phyloP scores from a whole-genome alignment of 768 basidiomycete species.

The Rhodotorula graminis region DNA sequence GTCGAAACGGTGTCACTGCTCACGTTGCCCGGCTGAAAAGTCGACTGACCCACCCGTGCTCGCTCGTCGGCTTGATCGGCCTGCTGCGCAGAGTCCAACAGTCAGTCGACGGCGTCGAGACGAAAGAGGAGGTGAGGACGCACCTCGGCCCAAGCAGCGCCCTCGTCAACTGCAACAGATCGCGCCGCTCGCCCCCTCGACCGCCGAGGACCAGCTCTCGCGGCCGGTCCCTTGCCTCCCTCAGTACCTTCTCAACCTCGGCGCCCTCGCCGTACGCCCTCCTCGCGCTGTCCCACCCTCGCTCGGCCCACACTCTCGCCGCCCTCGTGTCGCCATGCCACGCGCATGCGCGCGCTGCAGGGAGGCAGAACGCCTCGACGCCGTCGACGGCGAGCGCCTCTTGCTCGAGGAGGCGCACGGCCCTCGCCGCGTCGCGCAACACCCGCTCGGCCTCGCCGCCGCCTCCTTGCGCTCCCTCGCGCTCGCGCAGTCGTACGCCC shows the following conservation, averaged over 20 bases:
- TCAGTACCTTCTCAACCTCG: neutral
- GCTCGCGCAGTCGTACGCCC: neutral
- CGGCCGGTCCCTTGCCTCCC: neutral
- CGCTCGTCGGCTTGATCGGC: too few relatives aligned
- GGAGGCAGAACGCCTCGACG: neutral
- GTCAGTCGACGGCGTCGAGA: too few relatives aligned
- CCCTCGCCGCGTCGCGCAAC: neutral
- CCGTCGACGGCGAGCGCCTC: neutral
- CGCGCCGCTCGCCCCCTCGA: too few relatives aligned
- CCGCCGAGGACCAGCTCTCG: too few relatives aligned
- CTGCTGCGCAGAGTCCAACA: too few relatives aligned
- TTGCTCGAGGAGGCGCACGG: neutral
- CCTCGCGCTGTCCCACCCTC: neutral
- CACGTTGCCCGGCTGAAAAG: too few relatives aligned
- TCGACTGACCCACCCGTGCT: too few relatives aligned
- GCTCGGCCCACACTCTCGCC: neutral
- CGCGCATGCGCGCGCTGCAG: neutral
- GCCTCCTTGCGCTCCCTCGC: too few relatives aligned
- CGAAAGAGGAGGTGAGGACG: too few relatives aligned
- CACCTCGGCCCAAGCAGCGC: too few relatives aligned
- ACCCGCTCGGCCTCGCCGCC: neutral
- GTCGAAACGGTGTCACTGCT: too few relatives aligned
- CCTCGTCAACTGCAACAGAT: too few relatives aligned
- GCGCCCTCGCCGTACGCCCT: neutral
- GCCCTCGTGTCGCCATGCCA: neutral